Conservation (phyloP, 1,139 yeast species). For the Geotrichum armillariae region DNA sequence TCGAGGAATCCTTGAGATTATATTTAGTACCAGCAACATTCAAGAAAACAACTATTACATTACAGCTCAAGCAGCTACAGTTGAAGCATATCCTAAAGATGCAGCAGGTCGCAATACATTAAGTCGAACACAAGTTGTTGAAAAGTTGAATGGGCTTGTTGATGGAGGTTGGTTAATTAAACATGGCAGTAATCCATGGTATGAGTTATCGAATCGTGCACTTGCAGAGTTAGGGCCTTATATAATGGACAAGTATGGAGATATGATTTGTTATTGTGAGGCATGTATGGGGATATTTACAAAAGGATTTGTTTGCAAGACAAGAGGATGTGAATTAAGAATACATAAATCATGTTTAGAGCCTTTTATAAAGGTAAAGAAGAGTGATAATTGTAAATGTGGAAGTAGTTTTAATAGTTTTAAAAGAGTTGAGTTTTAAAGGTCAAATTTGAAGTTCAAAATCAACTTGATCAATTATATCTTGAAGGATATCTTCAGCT, state of each 20-base stretch:
- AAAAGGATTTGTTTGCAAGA: constrained; percentile 47
- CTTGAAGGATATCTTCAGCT: constrained; percentile 82
- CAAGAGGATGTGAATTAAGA: constrained; percentile 31
- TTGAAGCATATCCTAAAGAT: constrained; percentile 11
- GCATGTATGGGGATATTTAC: constrained; percentile 62
- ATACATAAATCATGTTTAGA: constrained; percentile 50
- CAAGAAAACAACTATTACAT: neutral
- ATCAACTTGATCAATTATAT: constrained; percentile 81
- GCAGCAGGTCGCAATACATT: constrained; percentile 2
- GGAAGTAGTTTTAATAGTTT: constrained; percentile 5
- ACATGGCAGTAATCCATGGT: constrained; percentile 14
- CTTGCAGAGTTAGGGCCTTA: constrained; percentile 30
- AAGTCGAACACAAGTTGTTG: constrained; percentile 9
- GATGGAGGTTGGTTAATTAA: constrained; percentile 14
- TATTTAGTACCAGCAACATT: neutral
- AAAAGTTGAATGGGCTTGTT: constrained; percentile 9
- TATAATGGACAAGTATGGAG: constrained; percentile 48
- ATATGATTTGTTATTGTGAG: constrained; percentile 48
- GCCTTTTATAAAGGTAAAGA: constrained; percentile 39
- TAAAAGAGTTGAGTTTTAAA: constrained; percentile 21
- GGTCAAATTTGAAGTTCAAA: constrained; percentile 53
- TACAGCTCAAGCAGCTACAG: constrained; percentile 7
- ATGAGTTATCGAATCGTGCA: constrained; percentile 27
- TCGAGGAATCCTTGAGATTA: constrained; percentile 4
- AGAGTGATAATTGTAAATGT: constrained; percentile 1